Percentiles rank a stretch among this genome's conserved stretches.
Conservation (phyloP, 352 stramenopile genomes). For the Blastocystis hominis region DNA sequence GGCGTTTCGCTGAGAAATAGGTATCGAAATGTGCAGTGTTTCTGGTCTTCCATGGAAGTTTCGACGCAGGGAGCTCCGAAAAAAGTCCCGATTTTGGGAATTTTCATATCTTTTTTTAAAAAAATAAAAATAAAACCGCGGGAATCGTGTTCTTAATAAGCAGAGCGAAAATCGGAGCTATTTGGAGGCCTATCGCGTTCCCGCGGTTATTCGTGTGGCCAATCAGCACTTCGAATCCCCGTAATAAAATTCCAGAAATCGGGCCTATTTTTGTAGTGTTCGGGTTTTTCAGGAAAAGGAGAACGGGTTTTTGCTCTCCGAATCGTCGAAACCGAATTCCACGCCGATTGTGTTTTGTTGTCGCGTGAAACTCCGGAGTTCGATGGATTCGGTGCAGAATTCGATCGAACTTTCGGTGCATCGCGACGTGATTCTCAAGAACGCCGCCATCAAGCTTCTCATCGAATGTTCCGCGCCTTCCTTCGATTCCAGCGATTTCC, state of each 20-base stretch:
- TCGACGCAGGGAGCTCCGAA: background rate
- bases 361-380: background rate
- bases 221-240: conserved; percentile 4
- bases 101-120: background rate
- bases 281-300: background rate
- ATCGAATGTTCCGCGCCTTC: background rate
- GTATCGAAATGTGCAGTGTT: conserved; percentile 29
- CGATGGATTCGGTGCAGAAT: background rate
- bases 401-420: background rate
- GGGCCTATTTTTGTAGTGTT: background rate
- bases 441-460: background rate
- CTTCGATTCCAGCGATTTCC: no score
- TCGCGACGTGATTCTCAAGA: conserved; percentile 35
- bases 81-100: background rate
- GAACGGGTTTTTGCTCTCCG: background rate
- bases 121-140: background rate
- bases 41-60: background rate
- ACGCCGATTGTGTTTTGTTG: background rate
- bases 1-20: background rate
- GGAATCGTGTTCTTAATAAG: background rate
- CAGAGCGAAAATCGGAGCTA: conserved; percentile 31
- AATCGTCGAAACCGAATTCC: background rate
- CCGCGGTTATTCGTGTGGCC: background rate
- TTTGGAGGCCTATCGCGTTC: conserved; percentile 34
- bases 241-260: background rate